phyloP scores from a whole-genome alignment of 257 asterid species.

The Apocynum venetum region DNA sequence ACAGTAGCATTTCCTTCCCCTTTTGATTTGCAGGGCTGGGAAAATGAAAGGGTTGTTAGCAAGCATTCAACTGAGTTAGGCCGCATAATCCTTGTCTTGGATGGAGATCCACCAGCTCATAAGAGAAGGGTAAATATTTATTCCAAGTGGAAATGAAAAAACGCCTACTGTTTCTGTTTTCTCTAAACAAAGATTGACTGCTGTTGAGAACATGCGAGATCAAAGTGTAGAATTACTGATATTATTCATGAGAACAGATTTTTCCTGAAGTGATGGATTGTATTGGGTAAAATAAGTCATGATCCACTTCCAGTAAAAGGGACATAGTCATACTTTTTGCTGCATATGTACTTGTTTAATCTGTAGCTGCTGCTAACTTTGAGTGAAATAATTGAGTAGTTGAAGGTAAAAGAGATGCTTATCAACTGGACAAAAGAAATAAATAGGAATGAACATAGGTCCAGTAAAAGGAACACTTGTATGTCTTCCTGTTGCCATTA shows the following conservation, averaged over 20 bases:
- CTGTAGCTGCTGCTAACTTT: neutral
- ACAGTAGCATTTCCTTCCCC: neutral
- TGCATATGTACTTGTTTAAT: no score
- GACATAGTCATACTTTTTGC: neutral
- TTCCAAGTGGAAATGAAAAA: neutral
- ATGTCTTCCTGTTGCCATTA: neutral
- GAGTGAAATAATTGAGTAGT: neutral
- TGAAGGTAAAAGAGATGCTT: neutral
- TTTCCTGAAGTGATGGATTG: neutral
- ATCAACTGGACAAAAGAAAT: neutral
- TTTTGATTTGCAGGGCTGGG: slow-evolving; percentile 14
- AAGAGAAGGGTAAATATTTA: slow-evolving; percentile 9
- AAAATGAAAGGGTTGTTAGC: slow-evolving; percentile 13
- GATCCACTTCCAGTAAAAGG: neutral
- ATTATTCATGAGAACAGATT: neutral
- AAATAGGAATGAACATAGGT: neutral
- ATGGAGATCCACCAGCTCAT: slow-evolving; percentile 15
- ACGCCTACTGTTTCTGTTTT: neutral
- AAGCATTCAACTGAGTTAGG: neutral
- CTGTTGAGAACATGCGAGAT: neutral
- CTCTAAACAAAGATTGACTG: neutral
- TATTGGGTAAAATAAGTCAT: neutral
- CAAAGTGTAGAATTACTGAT: neutral
- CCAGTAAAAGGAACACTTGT: neutral
- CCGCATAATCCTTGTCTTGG: slow-evolving; percentile 8